Base-by-base conservation (phyloP, 139 green algal species). In the Coccomyxa sp. region DNA sequence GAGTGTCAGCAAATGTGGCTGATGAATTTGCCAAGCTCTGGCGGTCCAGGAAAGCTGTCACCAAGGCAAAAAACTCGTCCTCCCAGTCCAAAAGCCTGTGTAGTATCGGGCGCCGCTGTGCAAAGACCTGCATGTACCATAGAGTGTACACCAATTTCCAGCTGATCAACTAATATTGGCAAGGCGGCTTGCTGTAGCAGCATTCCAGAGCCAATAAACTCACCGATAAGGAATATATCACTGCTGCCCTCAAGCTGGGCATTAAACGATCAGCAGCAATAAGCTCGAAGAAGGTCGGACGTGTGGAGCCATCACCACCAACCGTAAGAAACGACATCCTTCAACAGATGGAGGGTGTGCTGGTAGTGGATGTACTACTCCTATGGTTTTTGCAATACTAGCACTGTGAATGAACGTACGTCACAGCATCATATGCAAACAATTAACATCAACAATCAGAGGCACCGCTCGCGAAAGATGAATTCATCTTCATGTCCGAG, bases 241-340 rank as follows among this genome's bases (percentile, higher is more conserved):
- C 82, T 0, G 95, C 94, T 0, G 89, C 87, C 38, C 92, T 92
- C 7, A 98, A 79, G 78, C 85, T 94, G 18, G 93, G 90, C 81
- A 96, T 93, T 1, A 98, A 88, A 21, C 90, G 82, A 21, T 96
- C 95, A 4, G 95, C 93, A 12, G 95, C 95, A 10, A 96, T 82
- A 13, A 96, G 87, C 87, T 98, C 95, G 80, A 98, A 98, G 67
- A 96, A 97, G 0, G 94, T 97, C 15, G 95, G 95, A 27, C 83
- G 81, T 0, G 85, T 74, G n/a, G 81, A 86, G 0, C 86, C 89
- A 28, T 93, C 91, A 18, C 92, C 91, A 0, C 92, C 93, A 10
- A 97, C 74, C n/a, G 84, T 57, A 23, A 96, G 88, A 51, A 97
- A 97, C 21, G 91, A 89, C 93, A 95, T 95, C 45, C 11, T 67